phyloP scores from a whole-genome alignment of 2,329 filamentous ascomycete species.

The Penicillium hordei region DNA sequence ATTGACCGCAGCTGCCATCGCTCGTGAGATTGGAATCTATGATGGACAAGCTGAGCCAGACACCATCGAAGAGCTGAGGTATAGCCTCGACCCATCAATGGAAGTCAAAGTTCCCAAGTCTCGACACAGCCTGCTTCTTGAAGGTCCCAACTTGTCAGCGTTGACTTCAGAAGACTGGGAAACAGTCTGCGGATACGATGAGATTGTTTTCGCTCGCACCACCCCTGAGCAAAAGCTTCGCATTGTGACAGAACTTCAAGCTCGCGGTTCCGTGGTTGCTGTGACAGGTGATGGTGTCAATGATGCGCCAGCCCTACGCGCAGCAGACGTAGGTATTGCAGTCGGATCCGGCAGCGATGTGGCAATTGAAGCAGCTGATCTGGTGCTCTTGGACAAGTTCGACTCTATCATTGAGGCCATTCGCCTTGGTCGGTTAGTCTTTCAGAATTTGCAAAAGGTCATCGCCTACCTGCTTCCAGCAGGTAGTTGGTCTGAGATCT shows the following conservation, averaged over 20 bases:
- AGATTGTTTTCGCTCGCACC: slow-evolving; percentile 49
- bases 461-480: slow-evolving; percentile 51
- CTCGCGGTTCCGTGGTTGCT: slow-evolving; percentile 42
- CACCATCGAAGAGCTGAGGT: slow-evolving; percentile 54
- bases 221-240: slow-evolving; percentile 46
- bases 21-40: slow-evolving; percentile 43
- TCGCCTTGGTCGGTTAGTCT: slow-evolving; percentile 35
- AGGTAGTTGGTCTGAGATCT: slow-evolving; percentile 58
- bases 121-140: slow-evolving; percentile 60
- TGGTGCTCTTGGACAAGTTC: slow-evolving; percentile 39
- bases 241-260: slow-evolving; percentile 44
- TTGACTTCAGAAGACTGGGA: slow-evolving; percentile 70
- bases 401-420: slow-evolving; percentile 37
- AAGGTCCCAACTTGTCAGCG: slow-evolving; percentile 64
- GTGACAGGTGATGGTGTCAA: slow-evolving; percentile 43
- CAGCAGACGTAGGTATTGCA: slow-evolving; percentile 37
- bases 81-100: slow-evolving; percentile 21
- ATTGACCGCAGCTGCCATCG: slow-evolving; percentile 43
- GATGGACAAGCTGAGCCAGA: slow-evolving; percentile 53
- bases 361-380: slow-evolving; percentile 42
- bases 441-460: slow-evolving; percentile 40
- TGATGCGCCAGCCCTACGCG: slow-evolving; percentile 36
- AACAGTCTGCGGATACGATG: slow-evolving; percentile 56
- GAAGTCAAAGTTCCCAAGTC: slow-evolving; percentile 24
- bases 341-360: slow-evolving; percentile 43